Percentiles rank a stretch among this genome's conserved stretches.
These are phyloP conservation scores for Rhizopogon vinicolor DNA, from an alignment of 768 basidiomycete genomes.

Conservation along the genomic window DNA sequence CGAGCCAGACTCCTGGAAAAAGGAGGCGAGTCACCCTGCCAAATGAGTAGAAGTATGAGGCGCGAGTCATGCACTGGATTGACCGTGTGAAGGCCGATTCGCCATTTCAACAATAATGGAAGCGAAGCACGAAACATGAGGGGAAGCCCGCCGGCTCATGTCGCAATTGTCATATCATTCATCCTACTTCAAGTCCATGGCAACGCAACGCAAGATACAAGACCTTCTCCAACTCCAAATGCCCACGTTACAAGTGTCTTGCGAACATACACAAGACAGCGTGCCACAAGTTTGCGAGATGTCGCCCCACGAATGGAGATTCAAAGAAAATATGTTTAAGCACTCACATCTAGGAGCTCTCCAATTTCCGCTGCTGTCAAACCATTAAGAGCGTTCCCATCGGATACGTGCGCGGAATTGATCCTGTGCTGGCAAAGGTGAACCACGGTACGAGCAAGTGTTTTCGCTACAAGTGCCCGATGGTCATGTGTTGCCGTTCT, in stretches of 20 bases:
- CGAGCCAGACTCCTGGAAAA: not conserved
- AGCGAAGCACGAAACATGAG: not conserved
- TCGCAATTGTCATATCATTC: not conserved
- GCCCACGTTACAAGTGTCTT: not conserved
- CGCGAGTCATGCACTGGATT: not conserved
- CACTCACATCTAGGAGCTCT: constrained; percentile 28
- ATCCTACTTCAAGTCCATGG: not conserved
- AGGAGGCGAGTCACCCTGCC: not conserved
- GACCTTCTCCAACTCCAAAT: not conserved
- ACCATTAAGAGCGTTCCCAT: constrained; percentile 9
- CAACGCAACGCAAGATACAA: not conserved
- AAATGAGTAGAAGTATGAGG: not conserved
- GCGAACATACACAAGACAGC: not conserved
- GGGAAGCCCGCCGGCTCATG: not conserved
- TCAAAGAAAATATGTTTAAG: not conserved
- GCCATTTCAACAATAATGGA: not conserved
- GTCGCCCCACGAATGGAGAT: not conserved
- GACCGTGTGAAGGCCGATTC: not conserved
- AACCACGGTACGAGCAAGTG: constrained; percentile 19
- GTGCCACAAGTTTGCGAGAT: not conserved
- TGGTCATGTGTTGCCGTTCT: constrained; percentile 1
- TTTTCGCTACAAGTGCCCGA: constrained; percentile 8
- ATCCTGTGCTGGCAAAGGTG: constrained; percentile 20
- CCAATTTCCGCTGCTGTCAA: constrained; percentile 27
- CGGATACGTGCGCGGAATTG: constrained; percentile 1